These are phyloP conservation scores for Sporisorium reilianum DNA, from an alignment of 1,284 basidiomycete species.

Conservation along the genomic window DNA sequence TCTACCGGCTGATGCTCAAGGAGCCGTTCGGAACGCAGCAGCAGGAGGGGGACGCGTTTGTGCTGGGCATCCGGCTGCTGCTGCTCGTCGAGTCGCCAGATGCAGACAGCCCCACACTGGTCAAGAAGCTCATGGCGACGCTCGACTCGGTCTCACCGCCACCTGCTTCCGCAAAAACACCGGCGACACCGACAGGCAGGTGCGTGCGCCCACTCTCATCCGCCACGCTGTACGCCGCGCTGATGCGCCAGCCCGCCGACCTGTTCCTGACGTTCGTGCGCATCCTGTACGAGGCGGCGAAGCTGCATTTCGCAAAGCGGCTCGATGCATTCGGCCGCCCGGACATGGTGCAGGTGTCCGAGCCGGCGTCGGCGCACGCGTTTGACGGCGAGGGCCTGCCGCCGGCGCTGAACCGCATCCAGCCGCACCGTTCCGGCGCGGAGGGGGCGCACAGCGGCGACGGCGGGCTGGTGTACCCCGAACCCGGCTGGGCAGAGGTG, in stretches of 20 bases:
- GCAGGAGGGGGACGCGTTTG: slow-evolving; percentile 19
- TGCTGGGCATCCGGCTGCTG: slow-evolving; percentile 46
- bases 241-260: slow-evolving; percentile 73
- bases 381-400: slow-evolving; percentile 43
- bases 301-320: slow-evolving; percentile 77
- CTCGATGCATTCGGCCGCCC: slow-evolving; percentile 78
- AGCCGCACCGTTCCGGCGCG: slow-evolving; percentile 27
- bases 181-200: not conserved
- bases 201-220: slow-evolving; percentile 71
- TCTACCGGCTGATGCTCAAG: slow-evolving; percentile 72
- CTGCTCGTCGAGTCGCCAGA: slow-evolving; percentile 47
- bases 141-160: slow-evolving; percentile 71
- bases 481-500: slow-evolving; percentile 21
- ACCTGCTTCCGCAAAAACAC: not conserved
- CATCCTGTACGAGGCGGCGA: slow-evolving; percentile 78
- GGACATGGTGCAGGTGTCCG: slow-evolving; percentile 70
- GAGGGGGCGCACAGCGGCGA: not conserved
- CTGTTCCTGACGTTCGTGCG: slow-evolving; percentile 76
- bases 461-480: slow-evolving; percentile 33
- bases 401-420: slow-evolving; percentile 43
- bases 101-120: slow-evolving; percentile 8
- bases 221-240: slow-evolving; percentile 71
- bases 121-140: slow-evolving; percentile 73
- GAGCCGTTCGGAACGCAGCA: slow-evolving; percentile 52
- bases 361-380: not conserved